A percentile compares a stretch with the other conserved stretches of the same genome.
phyloP scores from a whole-genome alignment of 2,329 filamentous ascomycete species.

The Colletotrichum chrysophilum region DNA sequence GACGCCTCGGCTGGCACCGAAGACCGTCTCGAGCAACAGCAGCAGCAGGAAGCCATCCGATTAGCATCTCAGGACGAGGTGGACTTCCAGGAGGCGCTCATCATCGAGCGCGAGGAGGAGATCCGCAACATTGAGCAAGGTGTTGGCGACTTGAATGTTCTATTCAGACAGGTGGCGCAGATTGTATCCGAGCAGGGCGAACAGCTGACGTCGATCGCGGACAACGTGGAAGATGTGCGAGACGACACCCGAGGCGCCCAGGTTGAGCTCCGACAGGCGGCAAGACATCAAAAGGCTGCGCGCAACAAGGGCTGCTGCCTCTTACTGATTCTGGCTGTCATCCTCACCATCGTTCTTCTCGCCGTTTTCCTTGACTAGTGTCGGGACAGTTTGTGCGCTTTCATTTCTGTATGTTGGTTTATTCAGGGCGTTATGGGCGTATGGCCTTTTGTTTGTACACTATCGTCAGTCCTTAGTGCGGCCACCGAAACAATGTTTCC shows the following conservation, averaged over 20 bases:
- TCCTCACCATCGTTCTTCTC: slow-evolving; percentile 87
- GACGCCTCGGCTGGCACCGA: slow-evolving; percentile 26
- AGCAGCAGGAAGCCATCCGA: slow-evolving; percentile 75
- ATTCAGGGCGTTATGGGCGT: slow-evolving; percentile 13
- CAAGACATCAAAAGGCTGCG: slow-evolving; percentile 92
- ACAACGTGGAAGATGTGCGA: slow-evolving; percentile 84
- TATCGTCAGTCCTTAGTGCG: not conserved
- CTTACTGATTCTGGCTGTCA: slow-evolving; percentile 85
- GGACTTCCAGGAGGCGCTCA: slow-evolving; percentile 95
- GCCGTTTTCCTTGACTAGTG: slow-evolving; percentile 78
- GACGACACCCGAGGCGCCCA: slow-evolving; percentile 87
- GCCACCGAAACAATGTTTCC: not conserved
- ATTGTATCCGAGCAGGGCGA: slow-evolving; percentile 95
- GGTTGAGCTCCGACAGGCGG: slow-evolving; percentile 82
- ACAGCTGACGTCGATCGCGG: slow-evolving; percentile 83
- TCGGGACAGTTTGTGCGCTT: not conserved
- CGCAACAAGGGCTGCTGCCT: slow-evolving; percentile 94
- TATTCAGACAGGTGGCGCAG: slow-evolving; percentile 97
- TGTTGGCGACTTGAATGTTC: slow-evolving; percentile 92
- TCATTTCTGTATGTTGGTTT: not conserved
- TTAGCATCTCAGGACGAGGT: slow-evolving; percentile 93
- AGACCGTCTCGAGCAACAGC: slow-evolving; percentile 52
- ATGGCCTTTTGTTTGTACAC: slow-evolving; percentile 18
- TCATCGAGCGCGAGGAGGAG: slow-evolving; percentile 94
- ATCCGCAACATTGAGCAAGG: slow-evolving; percentile 98